A percentile compares a stretch with the other conserved stretches of the same genome.
Conservation (phyloP, 495 filamentous ascomycete genomes). For the Hyaloscypha variabilis region DNA sequence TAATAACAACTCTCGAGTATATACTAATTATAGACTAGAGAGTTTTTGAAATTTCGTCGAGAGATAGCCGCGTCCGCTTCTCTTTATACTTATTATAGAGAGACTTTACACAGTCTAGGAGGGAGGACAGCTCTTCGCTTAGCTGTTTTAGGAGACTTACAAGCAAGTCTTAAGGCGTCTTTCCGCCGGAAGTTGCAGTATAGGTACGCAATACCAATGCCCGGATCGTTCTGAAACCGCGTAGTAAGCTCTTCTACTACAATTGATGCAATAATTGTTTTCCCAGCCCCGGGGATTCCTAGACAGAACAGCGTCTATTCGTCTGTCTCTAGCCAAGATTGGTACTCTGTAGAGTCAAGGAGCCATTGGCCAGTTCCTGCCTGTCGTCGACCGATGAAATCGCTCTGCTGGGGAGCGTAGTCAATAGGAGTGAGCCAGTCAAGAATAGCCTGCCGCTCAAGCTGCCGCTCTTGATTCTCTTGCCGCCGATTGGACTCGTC, state of each 20-base stretch:
- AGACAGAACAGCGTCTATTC: constrained; percentile 4
- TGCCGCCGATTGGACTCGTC: constrained; percentile 36
- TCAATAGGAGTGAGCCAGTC: constrained; percentile 10
- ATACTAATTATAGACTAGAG: background rate
- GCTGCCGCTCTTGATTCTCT: constrained; percentile 24
- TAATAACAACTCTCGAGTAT: constrained; percentile 2
- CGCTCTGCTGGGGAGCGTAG: constrained; percentile 8
- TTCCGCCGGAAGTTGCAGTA: constrained; percentile 7
- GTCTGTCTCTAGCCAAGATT: background rate
- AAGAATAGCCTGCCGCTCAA: constrained; percentile 10
- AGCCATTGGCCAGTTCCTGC: constrained; percentile 15
- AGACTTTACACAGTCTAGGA: background rate
- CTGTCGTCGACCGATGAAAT: constrained; percentile 8
- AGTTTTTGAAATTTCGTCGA: constrained; percentile 3
- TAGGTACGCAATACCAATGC: constrained; percentile 8
- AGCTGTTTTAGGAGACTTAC: constrained; percentile 4
- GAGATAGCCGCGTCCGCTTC: background rate
- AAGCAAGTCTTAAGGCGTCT: constrained; percentile 2
- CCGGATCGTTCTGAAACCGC: background rate
- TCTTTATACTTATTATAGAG: background rate
- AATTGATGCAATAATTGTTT: constrained; percentile 4
- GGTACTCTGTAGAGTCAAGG: constrained; percentile 2
- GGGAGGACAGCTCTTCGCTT: background rate
- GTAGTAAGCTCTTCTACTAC: background rate
- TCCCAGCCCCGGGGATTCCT: constrained; percentile 8